phyloP scores from a whole-genome alignment of 257 asterid species.

The Leptodermis oblonga region DNA sequence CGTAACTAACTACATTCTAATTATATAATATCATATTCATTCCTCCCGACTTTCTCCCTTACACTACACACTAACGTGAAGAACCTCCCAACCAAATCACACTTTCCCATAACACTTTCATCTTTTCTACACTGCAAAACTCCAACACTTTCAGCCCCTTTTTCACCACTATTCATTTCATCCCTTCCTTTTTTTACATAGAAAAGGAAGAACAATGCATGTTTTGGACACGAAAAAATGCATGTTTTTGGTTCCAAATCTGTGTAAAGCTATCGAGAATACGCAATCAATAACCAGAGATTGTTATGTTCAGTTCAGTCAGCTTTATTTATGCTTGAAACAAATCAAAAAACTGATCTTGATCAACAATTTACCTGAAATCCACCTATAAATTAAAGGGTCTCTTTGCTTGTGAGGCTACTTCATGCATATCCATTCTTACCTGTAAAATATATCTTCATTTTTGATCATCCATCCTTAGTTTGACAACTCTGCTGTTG shows the following conservation, averaged over 20 bases:
- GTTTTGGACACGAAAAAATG: neutral
- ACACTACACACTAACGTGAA: constrained; percentile 24
- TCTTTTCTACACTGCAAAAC: too few species aligned
- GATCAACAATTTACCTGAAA: neutral
- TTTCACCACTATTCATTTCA: neutral
- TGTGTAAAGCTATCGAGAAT: neutral
- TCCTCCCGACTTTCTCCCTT: constrained; percentile 7
- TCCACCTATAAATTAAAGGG: neutral
- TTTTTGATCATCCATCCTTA: neutral
- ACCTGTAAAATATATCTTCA: neutral
- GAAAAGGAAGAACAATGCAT: neutral
- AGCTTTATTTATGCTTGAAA: neutral
- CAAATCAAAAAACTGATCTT: neutral
- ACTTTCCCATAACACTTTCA: too few species aligned
- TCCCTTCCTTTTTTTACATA: too few species aligned
- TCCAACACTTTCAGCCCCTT: neutral
- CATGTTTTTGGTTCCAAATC: neutral
- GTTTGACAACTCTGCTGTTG: constrained; percentile 9
- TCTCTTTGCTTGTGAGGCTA: neutral
- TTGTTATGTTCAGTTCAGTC: neutral
- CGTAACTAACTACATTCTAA: constrained; percentile 34
- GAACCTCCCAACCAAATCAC: constrained; percentile 14
- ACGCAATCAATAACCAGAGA: neutral
- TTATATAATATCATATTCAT: too few species aligned
- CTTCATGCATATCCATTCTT: neutral